These are phyloP conservation scores for Amniculicola lignicola DNA, from an alignment of 495 filamentous ascomycete genomes.

Conservation along the genomic window DNA sequence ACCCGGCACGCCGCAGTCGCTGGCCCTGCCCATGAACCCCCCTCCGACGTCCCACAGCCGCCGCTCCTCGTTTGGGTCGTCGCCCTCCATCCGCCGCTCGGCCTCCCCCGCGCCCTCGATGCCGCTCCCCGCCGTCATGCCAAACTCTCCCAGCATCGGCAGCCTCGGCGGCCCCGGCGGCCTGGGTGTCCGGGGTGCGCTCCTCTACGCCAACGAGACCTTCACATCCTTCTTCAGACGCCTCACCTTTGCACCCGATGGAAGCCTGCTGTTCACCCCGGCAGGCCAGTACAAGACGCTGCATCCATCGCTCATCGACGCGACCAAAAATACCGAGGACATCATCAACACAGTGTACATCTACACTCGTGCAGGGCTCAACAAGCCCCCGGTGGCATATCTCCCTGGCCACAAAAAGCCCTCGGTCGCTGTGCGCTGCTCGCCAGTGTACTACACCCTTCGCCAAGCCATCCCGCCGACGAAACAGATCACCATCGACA, in stretches of 20 bases:
- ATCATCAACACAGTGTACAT: slow-evolving; percentile 97
- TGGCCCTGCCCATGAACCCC: slow-evolving; percentile 94
- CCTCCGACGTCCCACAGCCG: slow-evolving; percentile 88
- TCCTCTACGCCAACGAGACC: slow-evolving; percentile 95
- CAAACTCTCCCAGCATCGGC: slow-evolving; percentile 60
- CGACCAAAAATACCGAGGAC: slow-evolving; percentile 71
- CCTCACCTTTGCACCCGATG: slow-evolving; percentile 91
- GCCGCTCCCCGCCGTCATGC: slow-evolving; percentile 94
- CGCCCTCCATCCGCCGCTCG: slow-evolving; percentile 76
- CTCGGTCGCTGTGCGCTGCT: slow-evolving; percentile 93
- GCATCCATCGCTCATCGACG: slow-evolving; percentile 62
- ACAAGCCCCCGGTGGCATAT: slow-evolving; percentile 96
- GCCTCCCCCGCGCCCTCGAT: slow-evolving; percentile 94
- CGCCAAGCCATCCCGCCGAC: slow-evolving; percentile 60
- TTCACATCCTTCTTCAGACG: slow-evolving; percentile 96
- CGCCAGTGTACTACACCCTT: slow-evolving; percentile 80
- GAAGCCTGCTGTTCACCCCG: slow-evolving; percentile 90
- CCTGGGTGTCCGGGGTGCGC: slow-evolving; percentile 74
- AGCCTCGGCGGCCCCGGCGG: slow-evolving; percentile 59
- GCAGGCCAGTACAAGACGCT: slow-evolving; percentile 92
- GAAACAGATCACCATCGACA: slow-evolving; percentile 90
- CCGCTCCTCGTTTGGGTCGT: slow-evolving; percentile 91
- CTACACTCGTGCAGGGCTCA: slow-evolving; percentile 93
- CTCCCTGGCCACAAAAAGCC: slow-evolving; percentile 98
- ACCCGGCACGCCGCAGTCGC: slow-evolving; percentile 88